Conservation (phyloP, 2,329 filamentous ascomycete species). For the Hypoxylon sp. region DNA sequence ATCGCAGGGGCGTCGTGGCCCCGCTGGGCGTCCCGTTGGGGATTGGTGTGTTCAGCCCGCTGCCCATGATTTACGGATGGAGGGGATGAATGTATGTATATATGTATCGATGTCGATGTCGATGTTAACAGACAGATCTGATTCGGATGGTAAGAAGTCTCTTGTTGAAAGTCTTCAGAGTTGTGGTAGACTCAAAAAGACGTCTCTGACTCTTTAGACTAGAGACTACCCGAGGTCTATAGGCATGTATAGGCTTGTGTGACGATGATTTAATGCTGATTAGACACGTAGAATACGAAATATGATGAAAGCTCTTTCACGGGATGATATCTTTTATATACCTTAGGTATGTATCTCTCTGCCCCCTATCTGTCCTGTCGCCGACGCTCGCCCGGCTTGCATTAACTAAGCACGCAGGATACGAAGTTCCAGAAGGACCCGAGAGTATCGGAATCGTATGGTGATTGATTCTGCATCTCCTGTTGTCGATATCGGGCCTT, state of each 20-base stretch:
- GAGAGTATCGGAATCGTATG: conserved; percentile 25
- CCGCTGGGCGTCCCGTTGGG: conserved; percentile 64
- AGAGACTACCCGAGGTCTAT: too few species aligned
- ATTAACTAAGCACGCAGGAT: conserved; percentile 6
- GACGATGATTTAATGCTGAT: not conserved
- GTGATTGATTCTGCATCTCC: conserved; percentile 25
- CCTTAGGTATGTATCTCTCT: not conserved
- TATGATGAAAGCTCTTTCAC: not conserved
- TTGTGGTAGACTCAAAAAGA: not conserved
- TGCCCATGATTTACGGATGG: too few species aligned
- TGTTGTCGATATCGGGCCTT: conserved; percentile 31
- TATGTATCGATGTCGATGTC: too few species aligned
- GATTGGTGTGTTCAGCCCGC: conserved; percentile 51
- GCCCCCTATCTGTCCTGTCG: conserved; percentile 2
- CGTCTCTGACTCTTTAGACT: not conserved
- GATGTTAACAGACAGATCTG: too few species aligned
- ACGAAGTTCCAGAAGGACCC: conserved; percentile 14
- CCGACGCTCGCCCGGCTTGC: conserved; percentile 9
- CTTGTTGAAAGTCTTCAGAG: too few species aligned
- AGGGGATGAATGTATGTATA: too few species aligned
- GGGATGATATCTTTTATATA: too few species aligned
- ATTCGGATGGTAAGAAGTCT: too few species aligned
- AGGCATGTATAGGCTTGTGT: not conserved
- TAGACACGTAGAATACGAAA: not conserved
- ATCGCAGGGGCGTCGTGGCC: too few species aligned